These are phyloP conservation scores for Alternaria novae-zelandiae DNA, from an alignment of 2,329 filamentous ascomycete species.

Conservation along the genomic window DNA sequence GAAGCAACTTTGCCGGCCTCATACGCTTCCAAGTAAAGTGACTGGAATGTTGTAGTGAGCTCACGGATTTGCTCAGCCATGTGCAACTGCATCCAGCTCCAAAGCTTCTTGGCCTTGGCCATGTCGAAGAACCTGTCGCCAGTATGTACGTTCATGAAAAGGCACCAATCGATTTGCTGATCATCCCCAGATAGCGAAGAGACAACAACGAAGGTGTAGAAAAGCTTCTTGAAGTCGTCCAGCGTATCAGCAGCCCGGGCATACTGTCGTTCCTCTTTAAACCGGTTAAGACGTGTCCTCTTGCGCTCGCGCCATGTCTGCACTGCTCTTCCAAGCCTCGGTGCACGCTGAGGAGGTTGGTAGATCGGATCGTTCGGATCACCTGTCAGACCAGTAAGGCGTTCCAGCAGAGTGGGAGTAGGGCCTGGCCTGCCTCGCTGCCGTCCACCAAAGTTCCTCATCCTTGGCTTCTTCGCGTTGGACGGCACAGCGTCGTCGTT, in stretches of 20 bases:
- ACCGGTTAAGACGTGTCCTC: constrained; percentile 12
- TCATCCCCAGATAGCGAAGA: constrained; percentile 46
- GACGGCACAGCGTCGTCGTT: not conserved
- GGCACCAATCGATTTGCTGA: constrained; percentile 50
- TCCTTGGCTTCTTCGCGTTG: constrained; percentile 14
- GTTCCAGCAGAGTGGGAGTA: constrained; percentile 39
- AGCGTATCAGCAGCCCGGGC: constrained; percentile 23
- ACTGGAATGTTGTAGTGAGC: constrained; percentile 68
- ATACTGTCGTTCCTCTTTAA: constrained; percentile 24
- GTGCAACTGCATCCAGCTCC: constrained; percentile 45
- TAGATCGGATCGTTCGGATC: constrained; percentile 39
- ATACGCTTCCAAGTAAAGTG: constrained; percentile 70
- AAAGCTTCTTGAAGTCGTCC: constrained; percentile 40
- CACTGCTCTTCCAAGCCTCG: not conserved
- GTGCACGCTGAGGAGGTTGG: constrained; percentile 17
- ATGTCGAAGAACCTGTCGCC: constrained; percentile 45
- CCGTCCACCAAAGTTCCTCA: constrained; percentile 2
- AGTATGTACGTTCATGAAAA: constrained; percentile 49
- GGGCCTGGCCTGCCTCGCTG: constrained; percentile 12
- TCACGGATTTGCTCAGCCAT: constrained; percentile 58
- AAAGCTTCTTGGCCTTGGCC: constrained; percentile 45
- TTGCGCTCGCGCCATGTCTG: constrained; percentile 23
- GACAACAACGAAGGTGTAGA: constrained; percentile 38
- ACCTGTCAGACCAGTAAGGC: constrained; percentile 44
- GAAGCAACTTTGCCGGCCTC: constrained; percentile 65